Evolutionary conservation across 345 rosid species (phyloP), one percentile per base, ranked within the genome.

Genomic region (Anacardium occidentale): DNA sequence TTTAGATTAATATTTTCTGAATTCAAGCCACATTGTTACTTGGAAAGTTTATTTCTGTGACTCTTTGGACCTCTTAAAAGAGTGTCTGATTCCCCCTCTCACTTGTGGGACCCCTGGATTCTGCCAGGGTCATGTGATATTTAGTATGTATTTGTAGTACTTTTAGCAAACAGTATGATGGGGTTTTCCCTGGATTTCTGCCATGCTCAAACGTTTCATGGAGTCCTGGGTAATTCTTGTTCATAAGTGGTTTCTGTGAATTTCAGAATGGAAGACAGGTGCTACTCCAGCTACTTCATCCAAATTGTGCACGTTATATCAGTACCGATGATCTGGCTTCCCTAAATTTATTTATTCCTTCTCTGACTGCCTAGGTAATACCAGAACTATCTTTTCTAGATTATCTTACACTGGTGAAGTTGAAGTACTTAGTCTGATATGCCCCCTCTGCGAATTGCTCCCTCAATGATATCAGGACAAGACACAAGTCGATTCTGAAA

Each of bases 271-370:
- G 93, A 74, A 90, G 95, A 78, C 92, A 85, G 61, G 80, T 90
- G 26, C 50, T 94, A 61, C 77, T 94, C 75, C 97, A 94, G 83
- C 82, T 94, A 52, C 90, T 94, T 74, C 93, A 87, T 81, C 97
- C 97, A 68, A 81, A 92, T 67, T 88, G 82, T 75, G 81, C 93
- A 13, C 91, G 92, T 7, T 94, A 88, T 82, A 74, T 90, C 70
- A 85, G 84, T 80, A 95, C 85, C 26, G 91, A 90, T 71, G 97
- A 94, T 77, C 72, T 94, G 48, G 82, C 89, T 64, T 84, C 88
- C 70, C 83, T 96, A 66, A 87, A 78, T 77, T 78, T 80, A 71
- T 83, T 88, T 73, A 72, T 93, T 70, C 83, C 93, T 69, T 87
- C 93, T 61, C 86, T 92, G 26, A 78, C 79, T 83, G 44, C 79